Percentiles rank a stretch among this genome's conserved stretches.
phyloP scores from a whole-genome alignment of 371 early-diverging fungal species.

The Dentiscutata heterogama region DNA sequence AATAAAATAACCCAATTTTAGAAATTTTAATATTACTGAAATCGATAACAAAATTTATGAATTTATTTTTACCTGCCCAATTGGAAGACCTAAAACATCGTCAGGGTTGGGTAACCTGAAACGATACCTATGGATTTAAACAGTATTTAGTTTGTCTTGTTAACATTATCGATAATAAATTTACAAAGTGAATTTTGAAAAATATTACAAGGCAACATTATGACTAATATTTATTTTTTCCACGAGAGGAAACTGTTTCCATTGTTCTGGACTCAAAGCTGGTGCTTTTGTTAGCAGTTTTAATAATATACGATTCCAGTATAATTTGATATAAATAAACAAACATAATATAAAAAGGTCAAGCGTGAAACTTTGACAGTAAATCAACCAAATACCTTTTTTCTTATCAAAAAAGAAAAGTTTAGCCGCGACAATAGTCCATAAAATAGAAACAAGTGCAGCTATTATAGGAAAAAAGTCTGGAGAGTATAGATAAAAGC shows the following conservation, averaged over 20 bases:
- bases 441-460: background rate
- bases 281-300: constrained; percentile 36
- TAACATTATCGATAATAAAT: constrained; percentile 1
- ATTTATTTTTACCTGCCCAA: constrained; percentile 73
- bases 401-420: no score
- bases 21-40: background rate
- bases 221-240: constrained; percentile 81
- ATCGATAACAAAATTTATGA: background rate
- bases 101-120: constrained; percentile 81
- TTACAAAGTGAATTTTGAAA: constrained; percentile 27
- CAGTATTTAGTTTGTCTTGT: background rate
- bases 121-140: constrained; percentile 75
- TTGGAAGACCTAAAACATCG: constrained; percentile 84
- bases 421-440: background rate
- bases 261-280: constrained; percentile 77
- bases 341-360: no score
- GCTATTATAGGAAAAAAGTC: background rate
- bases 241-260: constrained; percentile 82
- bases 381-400: no score
- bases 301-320: no score
- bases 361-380: no score
- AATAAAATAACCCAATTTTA: constrained; percentile 7
- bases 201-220: constrained; percentile 86
- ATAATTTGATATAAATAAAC: no score
- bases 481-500: constrained; percentile 9